Percentiles rank a stretch among this genome's conserved stretches.
Conservation (phyloP, 257 asterid species). For the Gentiana dahurica region DNA sequence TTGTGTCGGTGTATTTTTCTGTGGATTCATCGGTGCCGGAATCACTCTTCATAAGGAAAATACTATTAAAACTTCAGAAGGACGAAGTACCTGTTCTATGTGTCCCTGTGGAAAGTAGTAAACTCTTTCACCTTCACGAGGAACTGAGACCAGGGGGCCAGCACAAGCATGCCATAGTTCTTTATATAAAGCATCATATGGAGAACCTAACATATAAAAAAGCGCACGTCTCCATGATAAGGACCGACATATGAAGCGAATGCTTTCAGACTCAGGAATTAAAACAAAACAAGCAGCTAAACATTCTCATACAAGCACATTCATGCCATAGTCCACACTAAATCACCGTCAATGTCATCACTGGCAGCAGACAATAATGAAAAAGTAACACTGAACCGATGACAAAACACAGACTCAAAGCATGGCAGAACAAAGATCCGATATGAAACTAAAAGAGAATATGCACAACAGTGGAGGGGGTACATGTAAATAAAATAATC, state of each 20-base stretch:
- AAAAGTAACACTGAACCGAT: background rate
- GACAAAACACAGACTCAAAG: too few species aligned
- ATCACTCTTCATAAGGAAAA: too few species aligned
- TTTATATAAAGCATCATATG: conserved; percentile 61
- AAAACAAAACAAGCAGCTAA: background rate
- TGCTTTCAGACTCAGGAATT: background rate
- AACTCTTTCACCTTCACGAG: conserved; percentile 80
- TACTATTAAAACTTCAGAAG: background rate
- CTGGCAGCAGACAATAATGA: conserved; percentile 1
- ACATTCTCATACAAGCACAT: background rate
- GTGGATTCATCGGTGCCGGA: too few species aligned
- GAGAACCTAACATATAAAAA: conserved; percentile 32
- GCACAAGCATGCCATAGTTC: conserved; percentile 99
- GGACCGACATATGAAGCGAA: background rate
- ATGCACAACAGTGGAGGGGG: too few species aligned
- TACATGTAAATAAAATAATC: too few species aligned
- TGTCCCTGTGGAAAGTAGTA: conserved; percentile 98
- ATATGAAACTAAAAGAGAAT: too few species aligned
- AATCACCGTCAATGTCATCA: background rate
- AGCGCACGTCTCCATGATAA: conserved; percentile 4
- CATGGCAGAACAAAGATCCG: too few species aligned
- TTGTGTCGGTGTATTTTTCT: too few species aligned
- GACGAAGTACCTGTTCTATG: conserved; percentile 80
- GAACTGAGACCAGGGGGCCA: conserved; percentile 88
- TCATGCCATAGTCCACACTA: background rate